Conservation (phyloP, 2,329 filamentous ascomycete genomes). For the Tolypocladium album region DNA sequence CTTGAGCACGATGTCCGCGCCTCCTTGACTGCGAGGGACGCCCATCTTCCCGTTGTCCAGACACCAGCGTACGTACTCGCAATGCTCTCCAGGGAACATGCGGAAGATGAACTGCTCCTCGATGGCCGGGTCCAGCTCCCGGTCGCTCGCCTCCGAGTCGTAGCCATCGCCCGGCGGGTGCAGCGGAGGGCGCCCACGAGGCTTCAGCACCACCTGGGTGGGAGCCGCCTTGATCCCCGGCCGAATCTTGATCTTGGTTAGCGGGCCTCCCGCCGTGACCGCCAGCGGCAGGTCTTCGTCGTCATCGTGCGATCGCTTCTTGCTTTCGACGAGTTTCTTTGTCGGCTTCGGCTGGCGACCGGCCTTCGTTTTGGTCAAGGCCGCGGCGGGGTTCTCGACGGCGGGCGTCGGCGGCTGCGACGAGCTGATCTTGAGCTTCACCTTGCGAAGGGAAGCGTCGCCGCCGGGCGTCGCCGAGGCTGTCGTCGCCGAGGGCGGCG, state of each 20-base stretch:
- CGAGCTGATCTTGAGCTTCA: constrained; percentile 30
- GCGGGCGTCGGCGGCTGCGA: constrained; percentile 28
- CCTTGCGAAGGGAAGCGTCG: constrained; percentile 21
- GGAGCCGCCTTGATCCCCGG: constrained; percentile 24
- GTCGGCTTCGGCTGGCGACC: constrained; percentile 49
- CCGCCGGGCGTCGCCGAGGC: constrained; percentile 14
- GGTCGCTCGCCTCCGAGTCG: constrained; percentile 89
- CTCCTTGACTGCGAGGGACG: constrained; percentile 47
- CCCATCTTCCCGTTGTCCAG: constrained; percentile 73
- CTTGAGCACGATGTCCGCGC: constrained; percentile 69
- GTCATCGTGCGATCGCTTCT: constrained; percentile 50
- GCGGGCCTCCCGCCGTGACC: constrained; percentile 3
- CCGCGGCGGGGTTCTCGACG: constrained; percentile 4
- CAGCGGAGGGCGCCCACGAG: constrained; percentile 56
- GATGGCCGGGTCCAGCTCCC: constrained; percentile 75
- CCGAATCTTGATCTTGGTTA: constrained; percentile 40
- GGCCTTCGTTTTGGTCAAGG: constrained; percentile 42
- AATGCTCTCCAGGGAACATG: constrained; percentile 77
- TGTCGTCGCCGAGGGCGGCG: background rate
- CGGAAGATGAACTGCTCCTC: constrained; percentile 85
- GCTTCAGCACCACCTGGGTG: constrained; percentile 40
- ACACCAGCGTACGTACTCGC: constrained; percentile 67
- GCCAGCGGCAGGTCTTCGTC: constrained; percentile 34
- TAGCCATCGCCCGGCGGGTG: constrained; percentile 80
- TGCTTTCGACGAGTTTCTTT: constrained; percentile 43